A percentile compares a stretch with the other conserved stretches of the same genome.
Conservation (phyloP, 202 grass and related monocot species). For the Zizania palustris region DNA sequence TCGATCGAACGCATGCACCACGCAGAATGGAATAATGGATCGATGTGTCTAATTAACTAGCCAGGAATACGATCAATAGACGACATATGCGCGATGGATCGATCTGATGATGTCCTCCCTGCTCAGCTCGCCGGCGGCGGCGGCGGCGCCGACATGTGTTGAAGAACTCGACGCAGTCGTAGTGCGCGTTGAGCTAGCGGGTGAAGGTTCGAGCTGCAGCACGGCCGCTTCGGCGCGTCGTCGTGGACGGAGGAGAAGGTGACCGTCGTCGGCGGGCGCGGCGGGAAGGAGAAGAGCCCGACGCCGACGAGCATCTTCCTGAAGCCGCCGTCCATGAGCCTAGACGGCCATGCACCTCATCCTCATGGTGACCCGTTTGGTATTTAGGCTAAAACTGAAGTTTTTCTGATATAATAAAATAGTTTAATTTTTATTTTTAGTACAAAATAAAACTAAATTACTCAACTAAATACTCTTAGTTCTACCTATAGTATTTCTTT, state of each 20-base stretch:
- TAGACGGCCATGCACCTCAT: slow-evolving; percentile 64
- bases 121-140: neutral
- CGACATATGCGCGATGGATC: neutral
- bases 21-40: neutral
- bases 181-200: slow-evolving; percentile 73
- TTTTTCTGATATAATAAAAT: too few relatives aligned
- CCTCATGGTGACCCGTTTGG: too few relatives aligned
- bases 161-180: slow-evolving; percentile 94
- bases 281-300: slow-evolving; percentile 69
- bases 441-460: too few relatives aligned
- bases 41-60: neutral
- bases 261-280: slow-evolving; percentile 44
- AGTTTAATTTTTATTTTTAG: too few relatives aligned
- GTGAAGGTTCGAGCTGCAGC: slow-evolving; percentile 66
- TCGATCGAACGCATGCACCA: too few relatives aligned
- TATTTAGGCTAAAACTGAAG: too few relatives aligned
- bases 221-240: slow-evolving; percentile 53
- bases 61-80: neutral
- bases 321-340: slow-evolving; percentile 69
- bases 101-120: slow-evolving; percentile 42
- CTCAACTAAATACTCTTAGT: too few relatives aligned
- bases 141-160: slow-evolving; percentile 70
- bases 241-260: slow-evolving; percentile 40
- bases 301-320: slow-evolving; percentile 75
- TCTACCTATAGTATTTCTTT: too few relatives aligned